Conservation (phyloP, 1,284 basidiomycete species). For the Cutaneotrichosporon cyanovorans region DNA sequence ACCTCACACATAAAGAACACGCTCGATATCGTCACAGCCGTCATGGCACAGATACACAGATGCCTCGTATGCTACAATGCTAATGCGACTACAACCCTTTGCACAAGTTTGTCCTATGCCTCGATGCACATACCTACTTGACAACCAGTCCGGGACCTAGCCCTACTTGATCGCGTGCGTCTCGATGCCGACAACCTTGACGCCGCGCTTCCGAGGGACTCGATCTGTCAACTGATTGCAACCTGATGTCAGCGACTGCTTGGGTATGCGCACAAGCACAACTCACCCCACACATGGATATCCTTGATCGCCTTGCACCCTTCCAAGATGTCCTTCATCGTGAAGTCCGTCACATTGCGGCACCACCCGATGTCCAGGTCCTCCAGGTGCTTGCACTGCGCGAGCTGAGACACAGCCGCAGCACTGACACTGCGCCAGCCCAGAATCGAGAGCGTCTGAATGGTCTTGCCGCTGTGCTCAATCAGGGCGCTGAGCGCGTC, state of each 20-base stretch:
- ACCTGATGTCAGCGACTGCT: conserved; percentile 26
- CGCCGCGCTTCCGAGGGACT: conserved; percentile 43
- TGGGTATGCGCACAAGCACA: not conserved
- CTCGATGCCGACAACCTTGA: conserved; percentile 45
- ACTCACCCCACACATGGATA: conserved; percentile 45
- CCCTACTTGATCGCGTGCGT: conserved; percentile 31
- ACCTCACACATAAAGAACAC: too few species aligned
- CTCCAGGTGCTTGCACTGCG: conserved; percentile 51
- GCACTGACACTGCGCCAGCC: conserved; percentile 61
- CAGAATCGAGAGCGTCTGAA: conserved; percentile 68
- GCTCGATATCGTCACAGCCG: too few species aligned
- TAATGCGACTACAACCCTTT: too few species aligned
- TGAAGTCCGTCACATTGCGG: conserved; percentile 72
- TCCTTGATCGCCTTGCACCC: conserved; percentile 39
- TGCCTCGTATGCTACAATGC: too few species aligned
- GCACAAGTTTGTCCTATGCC: too few species aligned
- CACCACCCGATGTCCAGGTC: conserved; percentile 82
- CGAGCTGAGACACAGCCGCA: conserved; percentile 55
- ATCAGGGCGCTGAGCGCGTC: conserved; percentile 60
- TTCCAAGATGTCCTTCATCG: conserved; percentile 64
- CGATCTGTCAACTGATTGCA: conserved; percentile 44
- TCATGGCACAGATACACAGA: too few species aligned
- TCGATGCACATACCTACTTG: too few species aligned
- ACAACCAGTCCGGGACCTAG: too few species aligned
- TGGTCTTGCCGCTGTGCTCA: conserved; percentile 57